Evolutionary conservation across 148 eudicot species (phyloP).

Genomic region (Oxyria digyna): DNA sequence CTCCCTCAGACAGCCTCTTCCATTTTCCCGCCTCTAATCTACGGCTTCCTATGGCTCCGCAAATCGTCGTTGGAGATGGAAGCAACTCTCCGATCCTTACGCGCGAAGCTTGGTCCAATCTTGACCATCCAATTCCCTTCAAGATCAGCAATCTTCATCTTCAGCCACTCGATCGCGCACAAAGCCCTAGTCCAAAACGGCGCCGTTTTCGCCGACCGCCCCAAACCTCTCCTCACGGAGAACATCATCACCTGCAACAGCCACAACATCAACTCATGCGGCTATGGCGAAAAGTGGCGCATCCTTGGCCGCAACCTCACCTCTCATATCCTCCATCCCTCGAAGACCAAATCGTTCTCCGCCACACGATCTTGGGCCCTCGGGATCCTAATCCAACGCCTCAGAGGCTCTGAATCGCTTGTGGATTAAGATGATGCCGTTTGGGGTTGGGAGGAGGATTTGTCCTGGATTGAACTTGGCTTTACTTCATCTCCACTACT

Average conservation of each 20-base stretch:
- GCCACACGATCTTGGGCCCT: constrained; percentile 44
- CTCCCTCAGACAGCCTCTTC: too few relatives aligned
- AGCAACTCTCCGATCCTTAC: constrained; percentile 8
- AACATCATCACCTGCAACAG: constrained; percentile 20
- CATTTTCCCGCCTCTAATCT: too few relatives aligned
- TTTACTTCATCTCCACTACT: too few relatives aligned
- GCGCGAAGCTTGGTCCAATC: constrained; percentile 24
- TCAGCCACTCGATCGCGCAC: constrained; percentile 19
- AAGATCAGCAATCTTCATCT: constrained; percentile 15
- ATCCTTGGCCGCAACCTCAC: constrained; percentile 50
- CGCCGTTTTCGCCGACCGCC: constrained; percentile 27
- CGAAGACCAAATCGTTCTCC: constrained; percentile 32
- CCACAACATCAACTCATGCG: constrained; percentile 20
- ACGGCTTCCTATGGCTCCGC: too few relatives aligned
- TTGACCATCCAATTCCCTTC: constrained; percentile 13
- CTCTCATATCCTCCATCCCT: constrained; percentile 44
- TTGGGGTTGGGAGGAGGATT: too few relatives aligned
- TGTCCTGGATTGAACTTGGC: too few relatives aligned
- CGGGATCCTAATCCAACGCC: too few relatives aligned
- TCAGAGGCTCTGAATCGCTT: too few relatives aligned
- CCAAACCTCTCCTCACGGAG: constrained; percentile 11
- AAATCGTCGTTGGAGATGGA: too few relatives aligned
- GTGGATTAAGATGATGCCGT: too few relatives aligned
- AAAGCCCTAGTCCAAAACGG: constrained; percentile 24
- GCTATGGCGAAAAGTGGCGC: constrained; percentile 54